Conservation (phyloP, 768 basidiomycete species). For the Hysterangium stoloniferum region DNA sequence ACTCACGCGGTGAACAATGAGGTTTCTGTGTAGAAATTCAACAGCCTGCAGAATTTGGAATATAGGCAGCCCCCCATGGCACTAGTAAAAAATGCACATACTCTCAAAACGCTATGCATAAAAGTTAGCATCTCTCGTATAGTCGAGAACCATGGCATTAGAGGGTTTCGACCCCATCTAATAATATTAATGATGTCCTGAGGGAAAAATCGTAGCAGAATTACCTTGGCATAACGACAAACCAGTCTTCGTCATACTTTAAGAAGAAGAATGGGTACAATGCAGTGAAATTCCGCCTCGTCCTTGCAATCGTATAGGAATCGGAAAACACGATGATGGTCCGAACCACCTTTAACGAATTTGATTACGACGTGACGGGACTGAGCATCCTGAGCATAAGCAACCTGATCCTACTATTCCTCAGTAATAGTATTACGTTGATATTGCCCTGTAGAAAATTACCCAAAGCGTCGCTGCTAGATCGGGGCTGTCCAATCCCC, state of each 20-base stretch:
- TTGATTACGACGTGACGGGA: no score
- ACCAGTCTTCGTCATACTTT: not conserved
- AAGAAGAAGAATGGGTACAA: not conserved
- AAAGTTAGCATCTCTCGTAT: constrained; percentile 10
- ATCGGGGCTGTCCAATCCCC: no score
- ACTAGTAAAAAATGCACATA: not conserved
- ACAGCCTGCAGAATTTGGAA: constrained; percentile 7
- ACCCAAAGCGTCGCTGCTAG: no score
- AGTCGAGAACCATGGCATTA: constrained; percentile 15
- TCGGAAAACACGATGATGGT: not conserved
- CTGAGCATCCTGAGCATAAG: no score
- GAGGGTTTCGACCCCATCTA: not conserved
- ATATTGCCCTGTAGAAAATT: no score
- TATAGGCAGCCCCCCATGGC: not conserved
- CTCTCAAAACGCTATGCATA: constrained; percentile 2
- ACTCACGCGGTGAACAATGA: constrained; percentile 13
- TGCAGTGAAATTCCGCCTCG: not conserved
- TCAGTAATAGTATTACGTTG: no score
- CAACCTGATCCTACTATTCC: no score
- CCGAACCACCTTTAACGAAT: no score
- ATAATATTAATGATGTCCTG: not conserved
- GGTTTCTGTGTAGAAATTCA: constrained; percentile 11
- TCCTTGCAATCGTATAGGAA: not conserved
- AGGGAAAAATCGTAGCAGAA: not conserved
- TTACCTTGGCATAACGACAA: not conserved